Conservation (phyloP, 129 eudicot species). For the Lactuca saligna region DNA sequence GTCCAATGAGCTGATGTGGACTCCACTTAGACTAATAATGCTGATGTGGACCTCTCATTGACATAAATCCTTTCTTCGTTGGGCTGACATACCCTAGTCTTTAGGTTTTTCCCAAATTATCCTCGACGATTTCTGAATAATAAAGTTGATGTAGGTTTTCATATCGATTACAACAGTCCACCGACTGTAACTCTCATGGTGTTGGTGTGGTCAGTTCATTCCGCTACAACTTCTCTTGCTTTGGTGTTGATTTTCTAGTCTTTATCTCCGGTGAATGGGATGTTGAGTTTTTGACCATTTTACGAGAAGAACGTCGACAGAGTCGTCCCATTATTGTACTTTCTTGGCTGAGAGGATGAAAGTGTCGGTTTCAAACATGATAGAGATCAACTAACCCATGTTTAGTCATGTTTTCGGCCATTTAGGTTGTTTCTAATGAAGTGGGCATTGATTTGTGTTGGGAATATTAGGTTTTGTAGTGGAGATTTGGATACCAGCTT, state of each 20-base stretch:
- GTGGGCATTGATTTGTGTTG: conserved; percentile 62
- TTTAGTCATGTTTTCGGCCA: conserved; percentile 57
- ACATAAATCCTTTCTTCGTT: conserved; percentile 29
- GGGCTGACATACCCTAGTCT: conserved; percentile 45
- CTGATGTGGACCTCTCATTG: too few species aligned
- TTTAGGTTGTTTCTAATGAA: conserved; percentile 53
- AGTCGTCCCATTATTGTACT: conserved; percentile 45
- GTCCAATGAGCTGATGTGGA: too few species aligned
- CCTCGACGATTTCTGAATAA: conserved; percentile 40
- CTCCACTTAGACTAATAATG: too few species aligned
- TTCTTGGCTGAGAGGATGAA: background rate
- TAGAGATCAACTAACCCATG: conserved; percentile 58
- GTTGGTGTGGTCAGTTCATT: conserved; percentile 57
- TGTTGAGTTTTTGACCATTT: conserved; percentile 32
- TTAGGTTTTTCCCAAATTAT: conserved; percentile 51
- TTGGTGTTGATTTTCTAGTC: conserved; percentile 43
- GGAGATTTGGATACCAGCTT: too few species aligned
- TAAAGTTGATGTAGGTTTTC: conserved; percentile 26
- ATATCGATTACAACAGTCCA: conserved; percentile 41
- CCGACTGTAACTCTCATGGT: conserved; percentile 32
- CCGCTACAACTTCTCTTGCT: conserved; percentile 26
- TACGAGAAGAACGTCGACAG: conserved; percentile 40
- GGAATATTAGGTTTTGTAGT: too few species aligned
- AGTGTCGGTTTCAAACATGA: conserved; percentile 53
- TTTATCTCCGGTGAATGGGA: conserved; percentile 43